Evolutionary conservation across 139 green algal species (phyloP).

Genomic region (Helicosporidium sp.): DNA sequence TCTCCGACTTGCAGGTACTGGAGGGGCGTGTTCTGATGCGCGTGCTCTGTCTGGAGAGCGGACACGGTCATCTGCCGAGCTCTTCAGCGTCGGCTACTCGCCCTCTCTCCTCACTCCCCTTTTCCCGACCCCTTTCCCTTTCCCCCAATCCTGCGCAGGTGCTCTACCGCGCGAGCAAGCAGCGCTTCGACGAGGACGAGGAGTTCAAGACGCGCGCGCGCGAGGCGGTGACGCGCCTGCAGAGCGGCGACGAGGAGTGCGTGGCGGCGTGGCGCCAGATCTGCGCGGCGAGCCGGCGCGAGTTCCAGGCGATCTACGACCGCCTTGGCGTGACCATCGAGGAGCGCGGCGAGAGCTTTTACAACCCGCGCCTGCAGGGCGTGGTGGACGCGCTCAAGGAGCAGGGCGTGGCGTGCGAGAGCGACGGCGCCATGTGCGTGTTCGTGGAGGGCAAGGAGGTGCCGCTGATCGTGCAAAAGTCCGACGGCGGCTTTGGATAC

Average conservation of each 20-base stretch:
- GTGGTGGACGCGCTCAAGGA: conserved; percentile 58
- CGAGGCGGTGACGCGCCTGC: conserved; percentile 69
- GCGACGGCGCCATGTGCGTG: conserved; percentile 66
- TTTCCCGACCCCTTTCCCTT: too few relatives aligned
- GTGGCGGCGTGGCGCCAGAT: conserved; percentile 67
- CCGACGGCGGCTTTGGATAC: conserved; percentile 89
- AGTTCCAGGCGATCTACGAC: conserved; percentile 80
- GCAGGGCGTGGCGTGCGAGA: conserved; percentile 44
- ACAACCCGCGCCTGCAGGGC: conserved; percentile 75
- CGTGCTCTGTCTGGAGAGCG: too few relatives aligned
- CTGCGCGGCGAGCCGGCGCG: conserved; percentile 63
- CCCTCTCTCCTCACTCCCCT: too few relatives aligned
- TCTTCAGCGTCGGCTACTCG: too few relatives aligned
- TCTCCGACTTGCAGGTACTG: conserved; percentile 45
- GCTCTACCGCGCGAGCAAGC: conserved; percentile 54
- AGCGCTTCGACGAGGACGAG: conserved; percentile 82
- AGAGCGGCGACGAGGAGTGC: conserved; percentile 45
- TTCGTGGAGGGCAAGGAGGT: conserved; percentile 41
- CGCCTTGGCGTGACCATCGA: conserved; percentile 55
- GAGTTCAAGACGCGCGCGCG: conserved; percentile 83
- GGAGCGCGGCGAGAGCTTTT: conserved; percentile 88
- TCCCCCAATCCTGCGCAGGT: too few relatives aligned
- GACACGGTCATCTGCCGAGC: too few relatives aligned
- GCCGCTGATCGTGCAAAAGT: conserved; percentile 89
- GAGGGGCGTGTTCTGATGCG: too few relatives aligned